Percentiles rank a stretch among this genome's conserved stretches.
These are phyloP conservation scores for Tillandsia fasciculata DNA, from an alignment of 176 grass and related monocot genomes.

Conservation along the genomic window DNA sequence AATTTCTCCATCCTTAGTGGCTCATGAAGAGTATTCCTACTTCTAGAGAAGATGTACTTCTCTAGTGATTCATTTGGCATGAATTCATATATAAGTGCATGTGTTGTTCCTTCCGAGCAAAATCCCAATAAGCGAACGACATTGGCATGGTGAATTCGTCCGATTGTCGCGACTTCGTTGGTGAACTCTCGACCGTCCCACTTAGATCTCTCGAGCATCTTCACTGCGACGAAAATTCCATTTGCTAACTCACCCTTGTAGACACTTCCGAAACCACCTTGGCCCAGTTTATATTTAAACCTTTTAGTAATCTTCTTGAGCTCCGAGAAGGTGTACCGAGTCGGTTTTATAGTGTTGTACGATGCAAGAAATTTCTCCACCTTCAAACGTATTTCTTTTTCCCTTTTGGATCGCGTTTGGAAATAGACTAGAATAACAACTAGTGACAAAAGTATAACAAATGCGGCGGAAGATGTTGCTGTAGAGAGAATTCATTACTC, in stretches of 20 bases:
- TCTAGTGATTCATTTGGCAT: conserved; percentile 6
- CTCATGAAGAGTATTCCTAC: neutral
- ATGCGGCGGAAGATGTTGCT: conserved; percentile 8
- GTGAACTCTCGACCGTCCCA: conserved; percentile 3
- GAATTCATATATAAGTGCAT: conserved; percentile 5
- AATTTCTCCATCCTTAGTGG: neutral
- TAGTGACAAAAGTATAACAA: neutral
- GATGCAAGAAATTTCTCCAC: neutral
- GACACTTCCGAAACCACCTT: conserved; percentile 4
- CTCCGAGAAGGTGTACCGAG: neutral
- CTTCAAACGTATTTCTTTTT: conserved; percentile 6
- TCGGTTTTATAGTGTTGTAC: neutral
- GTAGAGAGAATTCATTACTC: neutral
- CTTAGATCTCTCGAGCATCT: conserved; percentile 3
- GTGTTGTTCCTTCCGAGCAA: neutral
- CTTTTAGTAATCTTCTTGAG: conserved; percentile 2
- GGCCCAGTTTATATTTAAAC: conserved; percentile 1
- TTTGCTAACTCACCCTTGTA: neutral
- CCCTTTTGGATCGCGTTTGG: neutral
- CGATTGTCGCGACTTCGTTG: conserved; percentile 2
- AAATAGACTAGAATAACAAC: neutral
- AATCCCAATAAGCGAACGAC: neutral
- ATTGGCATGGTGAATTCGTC: conserved; percentile 5
- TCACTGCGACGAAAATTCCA: neutral
- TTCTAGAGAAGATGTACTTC: conserved; percentile 2